phyloP scores from a whole-genome alignment of 1,139 yeast genomes.

The Zygosaccharomyces pseudobailii region DNA sequence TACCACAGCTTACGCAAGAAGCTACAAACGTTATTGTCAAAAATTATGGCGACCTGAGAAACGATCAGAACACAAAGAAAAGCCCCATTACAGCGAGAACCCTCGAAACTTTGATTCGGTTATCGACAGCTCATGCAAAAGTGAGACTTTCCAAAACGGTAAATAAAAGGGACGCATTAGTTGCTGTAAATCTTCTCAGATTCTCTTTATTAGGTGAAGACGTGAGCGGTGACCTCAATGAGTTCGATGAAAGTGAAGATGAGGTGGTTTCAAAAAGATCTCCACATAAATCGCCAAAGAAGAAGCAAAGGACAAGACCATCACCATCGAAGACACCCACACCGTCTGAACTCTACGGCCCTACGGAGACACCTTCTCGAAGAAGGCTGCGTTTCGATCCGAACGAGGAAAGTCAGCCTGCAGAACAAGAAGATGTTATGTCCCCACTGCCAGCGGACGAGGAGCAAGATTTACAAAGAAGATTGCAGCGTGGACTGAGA shows the following conservation, averaged over 20 bases:
- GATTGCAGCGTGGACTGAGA: conserved; percentile 28
- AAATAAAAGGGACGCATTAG: conserved; percentile 72
- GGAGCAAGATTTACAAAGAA: conserved; percentile 27
- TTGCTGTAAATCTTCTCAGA: conserved; percentile 80
- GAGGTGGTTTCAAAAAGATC: conserved; percentile 20
- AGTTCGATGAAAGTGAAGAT: conserved; percentile 27
- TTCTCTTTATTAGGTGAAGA: conserved; percentile 65
- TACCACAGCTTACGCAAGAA: conserved; percentile 71
- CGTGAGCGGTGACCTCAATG: conserved; percentile 33
- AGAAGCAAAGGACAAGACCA: conserved; percentile 25
- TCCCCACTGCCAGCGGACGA: conserved; percentile 24
- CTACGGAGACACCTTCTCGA: conserved; percentile 13
- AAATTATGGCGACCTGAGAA: conserved; percentile 76
- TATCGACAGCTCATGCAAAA: conserved; percentile 96
- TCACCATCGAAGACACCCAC: conserved; percentile 23
- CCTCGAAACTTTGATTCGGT: conserved; percentile 89
- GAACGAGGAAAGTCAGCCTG: conserved; percentile 15
- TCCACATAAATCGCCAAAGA: conserved; percentile 33
- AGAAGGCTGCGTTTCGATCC: conserved; percentile 19
- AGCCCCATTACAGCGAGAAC: conserved; percentile 99
- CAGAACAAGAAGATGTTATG: conserved; percentile 19
- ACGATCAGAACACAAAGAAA: conserved; percentile 75
- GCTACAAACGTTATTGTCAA: conserved; percentile 81
- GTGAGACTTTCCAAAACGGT: conserved; percentile 75
- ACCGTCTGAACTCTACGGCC: conserved; percentile 9